phyloP scores from a whole-genome alignment of 1,284 basidiomycete species.

The Ganoderma lingzhi region DNA sequence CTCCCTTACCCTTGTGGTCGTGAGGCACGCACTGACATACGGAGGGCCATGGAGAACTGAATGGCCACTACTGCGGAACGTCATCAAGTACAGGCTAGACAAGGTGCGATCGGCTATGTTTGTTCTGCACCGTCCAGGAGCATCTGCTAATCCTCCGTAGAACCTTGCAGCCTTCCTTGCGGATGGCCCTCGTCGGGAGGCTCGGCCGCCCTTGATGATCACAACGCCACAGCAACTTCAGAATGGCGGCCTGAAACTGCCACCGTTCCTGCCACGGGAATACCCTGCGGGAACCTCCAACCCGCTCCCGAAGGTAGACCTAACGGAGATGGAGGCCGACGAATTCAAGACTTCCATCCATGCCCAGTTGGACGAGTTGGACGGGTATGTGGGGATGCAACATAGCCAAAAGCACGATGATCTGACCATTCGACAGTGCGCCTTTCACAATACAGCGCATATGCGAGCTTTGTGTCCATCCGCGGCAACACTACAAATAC shows the following conservation, averaged over 20 bases:
- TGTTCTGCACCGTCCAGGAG: conserved; percentile 22
- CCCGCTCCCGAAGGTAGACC: conserved; percentile 62
- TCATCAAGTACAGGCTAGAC: conserved; percentile 74
- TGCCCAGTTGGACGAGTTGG: conserved; percentile 78
- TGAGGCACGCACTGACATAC: neutral
- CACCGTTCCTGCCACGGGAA: conserved; percentile 79
- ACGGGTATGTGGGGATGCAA: conserved; percentile 58
- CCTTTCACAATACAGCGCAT: conserved; percentile 95
- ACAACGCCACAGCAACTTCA: conserved; percentile 50
- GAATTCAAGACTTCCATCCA: conserved; percentile 68
- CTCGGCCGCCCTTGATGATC: conserved; percentile 43
- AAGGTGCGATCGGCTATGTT: conserved; percentile 53
- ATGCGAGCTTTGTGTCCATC: conserved; percentile 83
- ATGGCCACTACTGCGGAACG: conserved; percentile 77
- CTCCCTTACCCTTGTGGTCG: neutral
- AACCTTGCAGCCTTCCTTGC: conserved; percentile 65
- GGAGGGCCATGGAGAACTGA: conserved; percentile 61
- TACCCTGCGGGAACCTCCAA: conserved; percentile 56
- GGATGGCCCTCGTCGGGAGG: conserved; percentile 37
- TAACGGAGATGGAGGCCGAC: conserved; percentile 71
- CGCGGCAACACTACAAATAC: conserved; percentile 77
- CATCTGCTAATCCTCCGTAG: conserved; percentile 44
- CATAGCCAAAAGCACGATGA: conserved; percentile 13
- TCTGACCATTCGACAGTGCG: conserved; percentile 50
- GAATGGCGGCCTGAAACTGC: conserved; percentile 76